phyloP scores from a whole-genome alignment of 352 stramenopile species.

The Phytophthora quininea region DNA sequence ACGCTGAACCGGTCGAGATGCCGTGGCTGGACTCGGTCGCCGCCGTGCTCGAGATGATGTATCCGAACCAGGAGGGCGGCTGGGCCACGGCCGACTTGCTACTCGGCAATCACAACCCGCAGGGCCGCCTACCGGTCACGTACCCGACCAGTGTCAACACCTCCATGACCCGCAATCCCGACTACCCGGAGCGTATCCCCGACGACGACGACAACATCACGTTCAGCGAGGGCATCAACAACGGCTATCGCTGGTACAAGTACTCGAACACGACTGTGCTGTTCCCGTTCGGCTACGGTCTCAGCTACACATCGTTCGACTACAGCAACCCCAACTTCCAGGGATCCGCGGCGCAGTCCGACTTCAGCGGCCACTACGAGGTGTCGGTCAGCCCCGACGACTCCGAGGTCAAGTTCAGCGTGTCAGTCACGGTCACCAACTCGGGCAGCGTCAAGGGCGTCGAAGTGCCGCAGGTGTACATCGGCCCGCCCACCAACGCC shows the following conservation, averaged over 20 bases:
- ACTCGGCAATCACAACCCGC: slow-evolving; percentile 35
- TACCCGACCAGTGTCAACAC: slow-evolving; percentile 33
- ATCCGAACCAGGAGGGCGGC: slow-evolving; percentile 42
- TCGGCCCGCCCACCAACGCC: slow-evolving; percentile 28
- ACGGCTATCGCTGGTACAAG: slow-evolving; percentile 39
- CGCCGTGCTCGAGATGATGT: slow-evolving; percentile 41
- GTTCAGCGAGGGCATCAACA: slow-evolving; percentile 41
- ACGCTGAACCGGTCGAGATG: slow-evolving; percentile 37
- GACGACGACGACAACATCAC: slow-evolving; percentile 31
- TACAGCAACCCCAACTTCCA: slow-evolving; percentile 39
- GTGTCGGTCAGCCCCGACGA: slow-evolving; percentile 31
- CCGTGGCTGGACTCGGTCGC: slow-evolving; percentile 36
- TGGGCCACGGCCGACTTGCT: slow-evolving; percentile 39
- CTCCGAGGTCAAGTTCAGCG: slow-evolving; percentile 28
- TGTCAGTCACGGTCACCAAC: slow-evolving; percentile 34
- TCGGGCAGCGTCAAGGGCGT: slow-evolving; percentile 35
- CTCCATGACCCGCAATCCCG: slow-evolving; percentile 35
- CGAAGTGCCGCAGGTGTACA: slow-evolving; percentile 40
- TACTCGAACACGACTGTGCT: slow-evolving; percentile 38
- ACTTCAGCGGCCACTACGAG: slow-evolving; percentile 28
- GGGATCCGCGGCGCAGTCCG: slow-evolving; percentile 14
- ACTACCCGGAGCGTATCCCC: slow-evolving; percentile 30
- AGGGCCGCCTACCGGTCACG: slow-evolving; percentile 36
- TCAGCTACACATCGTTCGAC: slow-evolving; percentile 43
- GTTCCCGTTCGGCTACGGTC: slow-evolving; percentile 39